Percentiles rank a stretch among this genome's conserved stretches.
Evolutionary conservation across 2,329 filamentous ascomycete species (phyloP).

Genomic region (Myriosclerotinia curreyana): DNA sequence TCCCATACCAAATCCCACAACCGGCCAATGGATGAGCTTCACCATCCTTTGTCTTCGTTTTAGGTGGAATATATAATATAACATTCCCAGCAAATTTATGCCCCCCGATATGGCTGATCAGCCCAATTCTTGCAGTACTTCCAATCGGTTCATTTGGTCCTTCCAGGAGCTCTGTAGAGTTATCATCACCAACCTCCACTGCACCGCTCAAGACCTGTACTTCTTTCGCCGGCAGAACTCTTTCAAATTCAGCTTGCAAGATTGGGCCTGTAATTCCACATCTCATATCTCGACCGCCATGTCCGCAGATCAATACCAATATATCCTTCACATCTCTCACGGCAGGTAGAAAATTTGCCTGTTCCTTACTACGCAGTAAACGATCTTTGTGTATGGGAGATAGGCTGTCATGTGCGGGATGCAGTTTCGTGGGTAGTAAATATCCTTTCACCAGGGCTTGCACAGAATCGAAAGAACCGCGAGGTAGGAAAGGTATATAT

Average conservation of each 20-base stretch:
- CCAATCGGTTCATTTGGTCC: conserved; percentile 38
- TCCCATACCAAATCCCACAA: conserved; percentile 77
- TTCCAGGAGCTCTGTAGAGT: conserved; percentile 42
- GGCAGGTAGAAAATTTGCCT: conserved; percentile 50
- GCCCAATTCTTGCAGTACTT: conserved; percentile 57
- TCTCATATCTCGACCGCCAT: conserved; percentile 74
- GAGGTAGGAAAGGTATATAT: conserved; percentile 70
- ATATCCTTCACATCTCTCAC: conserved; percentile 64
- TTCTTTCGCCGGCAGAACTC: conserved; percentile 51
- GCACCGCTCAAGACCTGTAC: conserved; percentile 49
- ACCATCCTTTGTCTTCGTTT: conserved; percentile 42
- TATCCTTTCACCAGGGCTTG: conserved; percentile 62
- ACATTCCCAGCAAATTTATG: conserved; percentile 86
- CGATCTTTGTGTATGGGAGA: conserved; percentile 56
- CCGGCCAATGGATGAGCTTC: conserved; percentile 59
- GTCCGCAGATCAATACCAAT: conserved; percentile 83
- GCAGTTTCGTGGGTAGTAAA: conserved; percentile 60
- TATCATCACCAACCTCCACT: conserved; percentile 34
- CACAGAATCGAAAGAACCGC: conserved; percentile 54
- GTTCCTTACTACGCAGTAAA: conserved; percentile 51
- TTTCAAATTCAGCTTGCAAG: conserved; percentile 67
- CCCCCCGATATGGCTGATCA: conserved; percentile 78
- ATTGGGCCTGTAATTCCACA: conserved; percentile 80
- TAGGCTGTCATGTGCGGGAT: conserved; percentile 57
- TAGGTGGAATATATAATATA: conserved; percentile 72